Evolutionary conservation across 2,329 filamentous ascomycete genomes (phyloP).

Genomic region (Xylariales sp.): DNA sequence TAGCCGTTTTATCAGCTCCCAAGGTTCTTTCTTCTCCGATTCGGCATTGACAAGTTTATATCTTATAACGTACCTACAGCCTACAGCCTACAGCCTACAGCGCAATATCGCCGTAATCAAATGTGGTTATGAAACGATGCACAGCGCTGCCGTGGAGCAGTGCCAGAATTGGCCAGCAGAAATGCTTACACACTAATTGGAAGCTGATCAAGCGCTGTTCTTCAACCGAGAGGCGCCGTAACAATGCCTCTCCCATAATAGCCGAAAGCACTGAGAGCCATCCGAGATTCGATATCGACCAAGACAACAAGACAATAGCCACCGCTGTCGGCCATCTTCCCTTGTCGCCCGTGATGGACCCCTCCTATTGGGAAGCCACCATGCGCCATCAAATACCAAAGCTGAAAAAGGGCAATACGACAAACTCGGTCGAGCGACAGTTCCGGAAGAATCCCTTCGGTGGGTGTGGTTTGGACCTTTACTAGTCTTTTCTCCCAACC

Average conservation of each 20-base stretch:
- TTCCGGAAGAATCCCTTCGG: slow-evolving; percentile 74
- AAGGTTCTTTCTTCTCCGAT: too few species aligned
- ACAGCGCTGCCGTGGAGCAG: slow-evolving; percentile 45
- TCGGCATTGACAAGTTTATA: too few species aligned
- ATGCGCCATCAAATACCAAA: slow-evolving; percentile 57
- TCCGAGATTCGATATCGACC: slow-evolving; percentile 53
- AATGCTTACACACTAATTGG: slow-evolving; percentile 5
- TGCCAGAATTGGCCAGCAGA: slow-evolving; percentile 36
- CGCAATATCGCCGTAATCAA: slow-evolving; percentile 16
- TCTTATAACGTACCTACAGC: too few species aligned
- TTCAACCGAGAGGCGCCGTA: slow-evolving; percentile 35
- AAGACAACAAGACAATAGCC: slow-evolving; percentile 56
- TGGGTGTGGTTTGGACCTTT: slow-evolving; percentile 49
- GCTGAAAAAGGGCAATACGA: slow-evolving; percentile 49
- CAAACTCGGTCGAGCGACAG: slow-evolving; percentile 65
- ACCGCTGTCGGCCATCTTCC: slow-evolving; percentile 62
- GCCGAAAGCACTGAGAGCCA: slow-evolving; percentile 40
- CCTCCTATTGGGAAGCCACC: slow-evolving; percentile 59
- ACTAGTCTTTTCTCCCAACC: not conserved
- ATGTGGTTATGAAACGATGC: slow-evolving; percentile 51
- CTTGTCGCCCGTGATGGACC: slow-evolving; percentile 66
- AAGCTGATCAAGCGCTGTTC: slow-evolving; percentile 33
- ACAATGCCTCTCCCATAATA: slow-evolving; percentile 36
- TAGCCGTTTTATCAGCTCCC: too few species aligned
- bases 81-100: not conserved